These are phyloP conservation scores for Asterella californica DNA, from an alignment of 225 moss, liverwort and hornwort species.

Conservation along the genomic window DNA sequence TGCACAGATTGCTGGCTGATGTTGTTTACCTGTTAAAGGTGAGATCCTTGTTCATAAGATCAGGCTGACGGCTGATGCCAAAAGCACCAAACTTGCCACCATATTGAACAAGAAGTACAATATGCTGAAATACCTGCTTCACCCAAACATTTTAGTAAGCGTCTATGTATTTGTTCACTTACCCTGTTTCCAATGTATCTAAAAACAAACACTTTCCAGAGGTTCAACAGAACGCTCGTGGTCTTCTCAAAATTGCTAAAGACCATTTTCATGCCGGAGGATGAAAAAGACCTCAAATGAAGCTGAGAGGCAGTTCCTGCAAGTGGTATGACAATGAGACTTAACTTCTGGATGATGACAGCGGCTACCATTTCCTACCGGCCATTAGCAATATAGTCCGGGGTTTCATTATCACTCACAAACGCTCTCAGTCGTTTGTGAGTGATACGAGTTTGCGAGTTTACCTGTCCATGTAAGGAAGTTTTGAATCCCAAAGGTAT, in stretches of 20 bases:
- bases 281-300: not conserved
- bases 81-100: conserved; percentile 71
- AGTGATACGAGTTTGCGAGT: too few species aligned
- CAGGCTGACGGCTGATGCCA: conserved; percentile 72
- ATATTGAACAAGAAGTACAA: conserved; percentile 66
- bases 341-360: too few species aligned
- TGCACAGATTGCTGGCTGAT: not conserved
- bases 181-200: not conserved
- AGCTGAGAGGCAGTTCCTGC: not conserved
- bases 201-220: conserved; percentile 21
- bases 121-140: conserved; percentile 76
- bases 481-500: conserved; percentile 83
- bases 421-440: too few species aligned
- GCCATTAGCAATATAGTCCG: too few species aligned
- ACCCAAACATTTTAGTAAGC: conserved; percentile 22
- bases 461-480: conserved; percentile 58
- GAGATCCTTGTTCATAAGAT: conserved; percentile 81
- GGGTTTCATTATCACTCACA: too few species aligned
- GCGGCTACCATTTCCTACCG: not conserved
- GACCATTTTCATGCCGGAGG: not conserved
- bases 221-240: not conserved
- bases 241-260: not conserved
- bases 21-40: conserved; percentile 48
- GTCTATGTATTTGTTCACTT: not conserved
- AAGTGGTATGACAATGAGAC: not conserved